phyloP scores from a whole-genome alignment of 306 rosid species.

The Begonia masoniana region DNA sequence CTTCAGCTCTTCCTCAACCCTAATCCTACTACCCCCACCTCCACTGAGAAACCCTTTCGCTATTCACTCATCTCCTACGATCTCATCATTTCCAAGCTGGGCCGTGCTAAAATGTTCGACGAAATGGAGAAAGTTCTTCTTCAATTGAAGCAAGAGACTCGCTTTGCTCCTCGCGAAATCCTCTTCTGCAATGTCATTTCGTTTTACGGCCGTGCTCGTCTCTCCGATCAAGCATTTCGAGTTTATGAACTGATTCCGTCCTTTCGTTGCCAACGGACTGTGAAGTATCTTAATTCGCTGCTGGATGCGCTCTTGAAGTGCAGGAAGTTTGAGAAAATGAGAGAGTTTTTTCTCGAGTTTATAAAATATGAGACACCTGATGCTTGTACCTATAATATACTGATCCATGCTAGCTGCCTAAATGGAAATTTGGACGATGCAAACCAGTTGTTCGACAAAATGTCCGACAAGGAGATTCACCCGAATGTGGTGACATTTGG shows the following conservation, averaged over 20 bases:
- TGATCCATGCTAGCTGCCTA: too few relatives aligned
- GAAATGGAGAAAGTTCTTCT: slow-evolving; percentile 56
- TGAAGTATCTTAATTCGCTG: slow-evolving; percentile 51
- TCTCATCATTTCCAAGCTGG: slow-evolving; percentile 45
- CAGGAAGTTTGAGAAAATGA: too few relatives aligned
- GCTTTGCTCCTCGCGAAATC: slow-evolving; percentile 26
- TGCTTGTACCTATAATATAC: too few relatives aligned
- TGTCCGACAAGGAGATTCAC: slow-evolving; percentile 20
- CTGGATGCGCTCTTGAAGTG: slow-evolving; percentile 29
- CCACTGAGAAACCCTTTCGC: slow-evolving; percentile 25
- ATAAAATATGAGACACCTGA: too few relatives aligned
- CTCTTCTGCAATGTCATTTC: slow-evolving; percentile 67
- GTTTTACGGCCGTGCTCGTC: slow-evolving; percentile 52
- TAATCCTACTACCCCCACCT: slow-evolving; percentile 7
- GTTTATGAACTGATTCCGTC: slow-evolving; percentile 34
- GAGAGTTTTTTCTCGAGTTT: too few relatives aligned
- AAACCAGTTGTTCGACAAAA: slow-evolving; percentile 40
- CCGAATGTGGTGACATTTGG: slow-evolving; percentile 6
- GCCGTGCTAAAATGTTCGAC: slow-evolving; percentile 58
- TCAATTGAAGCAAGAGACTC: slow-evolving; percentile 34
- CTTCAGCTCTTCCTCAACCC: slow-evolving; percentile 55
- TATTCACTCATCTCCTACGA: slow-evolving; percentile 55
- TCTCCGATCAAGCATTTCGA: slow-evolving; percentile 36
- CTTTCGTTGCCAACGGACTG: slow-evolving; percentile 37
- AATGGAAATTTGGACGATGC: slow-evolving; percentile 14